Percentiles rank a stretch among this genome's conserved stretches.
Evolutionary conservation across 1,139 yeast genomes (phyloP).

Genomic region (Candida labiduridarum): DNA sequence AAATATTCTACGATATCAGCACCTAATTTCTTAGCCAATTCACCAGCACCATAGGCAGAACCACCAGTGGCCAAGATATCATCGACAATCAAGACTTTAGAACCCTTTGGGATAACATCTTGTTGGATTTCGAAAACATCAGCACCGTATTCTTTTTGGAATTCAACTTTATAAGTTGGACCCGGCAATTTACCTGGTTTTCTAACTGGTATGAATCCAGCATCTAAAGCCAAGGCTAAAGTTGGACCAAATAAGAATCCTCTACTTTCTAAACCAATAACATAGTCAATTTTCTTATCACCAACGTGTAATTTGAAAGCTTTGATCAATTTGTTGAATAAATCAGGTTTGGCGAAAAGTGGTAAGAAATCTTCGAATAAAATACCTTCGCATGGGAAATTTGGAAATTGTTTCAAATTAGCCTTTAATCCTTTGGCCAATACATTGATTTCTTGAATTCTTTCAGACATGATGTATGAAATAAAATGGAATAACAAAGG

Average conservation of each 20-base stretch:
- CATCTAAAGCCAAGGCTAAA: constrained; percentile 82
- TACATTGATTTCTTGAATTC: constrained; percentile 32
- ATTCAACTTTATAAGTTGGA: constrained; percentile 68
- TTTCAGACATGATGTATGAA: constrained; percentile 12
- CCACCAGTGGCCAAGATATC: constrained; percentile 99
- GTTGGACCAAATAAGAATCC: constrained; percentile 97
- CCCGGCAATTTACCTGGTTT: constrained; percentile 97
- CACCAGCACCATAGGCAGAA: constrained; percentile 92
- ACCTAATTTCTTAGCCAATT: constrained; percentile 64
- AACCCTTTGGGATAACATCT: constrained; percentile 76
- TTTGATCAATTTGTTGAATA: constrained; percentile 77
- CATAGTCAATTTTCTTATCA: constrained; percentile 73
- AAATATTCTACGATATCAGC: constrained; percentile 78
- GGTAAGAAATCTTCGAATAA: constrained; percentile 95
- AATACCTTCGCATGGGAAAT: constrained; percentile 92
- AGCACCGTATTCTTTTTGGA: constrained; percentile 88
- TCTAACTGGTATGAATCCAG: constrained; percentile 93
- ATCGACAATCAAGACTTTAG: constrained; percentile 85
- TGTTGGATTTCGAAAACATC: constrained; percentile 90
- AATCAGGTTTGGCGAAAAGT: constrained; percentile 77
- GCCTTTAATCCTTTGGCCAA: constrained; percentile 63
- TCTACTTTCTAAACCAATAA: constrained; percentile 94
- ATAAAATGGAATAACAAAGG: background rate
- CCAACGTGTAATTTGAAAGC: constrained; percentile 81
- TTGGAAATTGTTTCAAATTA: constrained; percentile 80